A percentile compares a stretch with the other conserved stretches of the same genome.
These are phyloP conservation scores for Talaromyces stipitatus DNA, from an alignment of 495 filamentous ascomycete genomes.

Conservation along the genomic window DNA sequence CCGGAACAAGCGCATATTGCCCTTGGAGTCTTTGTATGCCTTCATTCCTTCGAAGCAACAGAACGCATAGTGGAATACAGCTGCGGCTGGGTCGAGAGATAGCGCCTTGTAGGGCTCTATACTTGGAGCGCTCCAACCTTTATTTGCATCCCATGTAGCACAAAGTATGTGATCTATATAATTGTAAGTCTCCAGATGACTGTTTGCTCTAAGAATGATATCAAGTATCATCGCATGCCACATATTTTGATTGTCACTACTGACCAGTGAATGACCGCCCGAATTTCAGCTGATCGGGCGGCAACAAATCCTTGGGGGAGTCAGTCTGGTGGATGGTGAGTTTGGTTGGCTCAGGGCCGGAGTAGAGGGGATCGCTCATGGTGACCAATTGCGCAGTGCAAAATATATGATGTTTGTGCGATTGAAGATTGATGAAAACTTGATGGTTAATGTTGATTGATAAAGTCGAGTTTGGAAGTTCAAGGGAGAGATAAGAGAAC, in stretches of 20 bases:
- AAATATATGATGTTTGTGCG: neutral
- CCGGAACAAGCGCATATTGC: conserved; percentile 68
- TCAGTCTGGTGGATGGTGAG: neutral
- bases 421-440: neutral
- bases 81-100: conserved; percentile 64
- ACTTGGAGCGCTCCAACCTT: conserved; percentile 62
- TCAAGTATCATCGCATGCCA: neutral
- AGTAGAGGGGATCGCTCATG: neutral
- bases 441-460: neutral
- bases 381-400: neutral
- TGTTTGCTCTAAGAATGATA: neutral
- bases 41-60: conserved; percentile 86
- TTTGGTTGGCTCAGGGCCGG: neutral
- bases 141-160: conserved; percentile 49
- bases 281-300: conserved; percentile 7
- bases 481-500: neutral
- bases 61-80: conserved; percentile 74
- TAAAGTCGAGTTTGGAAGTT: neutral
- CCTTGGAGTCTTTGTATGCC: conserved; percentile 65
- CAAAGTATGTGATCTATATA: conserved; percentile 66
- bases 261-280: conserved; percentile 3
- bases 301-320: neutral
- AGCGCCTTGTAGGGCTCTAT: conserved; percentile 70
- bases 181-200: neutral
- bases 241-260: neutral